phyloP scores from a whole-genome alignment of 352 stramenopile genomes.

The Globisporangium rhizosaccharum region DNA sequence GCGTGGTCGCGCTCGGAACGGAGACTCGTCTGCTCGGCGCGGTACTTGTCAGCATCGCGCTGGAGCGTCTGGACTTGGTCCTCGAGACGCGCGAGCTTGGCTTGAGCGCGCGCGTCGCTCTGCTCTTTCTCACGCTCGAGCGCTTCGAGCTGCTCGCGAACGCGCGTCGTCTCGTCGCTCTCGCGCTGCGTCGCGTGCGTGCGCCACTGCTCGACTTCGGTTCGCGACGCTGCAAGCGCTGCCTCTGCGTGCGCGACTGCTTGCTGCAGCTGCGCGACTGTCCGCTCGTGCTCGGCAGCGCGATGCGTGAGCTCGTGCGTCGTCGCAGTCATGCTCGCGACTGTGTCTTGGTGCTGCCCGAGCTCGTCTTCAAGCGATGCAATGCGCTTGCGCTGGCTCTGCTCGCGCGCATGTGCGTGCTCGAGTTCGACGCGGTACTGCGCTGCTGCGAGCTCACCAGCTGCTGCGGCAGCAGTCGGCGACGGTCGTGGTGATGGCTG shows the following conservation, averaged over 20 bases:
- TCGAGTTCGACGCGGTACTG: constrained; percentile 33
- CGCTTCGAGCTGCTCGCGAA: constrained; percentile 32
- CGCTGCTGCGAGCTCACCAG: constrained; percentile 18
- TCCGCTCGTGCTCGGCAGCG: constrained; percentile 23
- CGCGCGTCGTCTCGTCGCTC: constrained; percentile 27
- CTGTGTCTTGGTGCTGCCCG: constrained; percentile 21
- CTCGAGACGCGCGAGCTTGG: constrained; percentile 38
- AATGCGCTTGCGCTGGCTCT: constrained; percentile 19
- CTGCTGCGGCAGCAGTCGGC: constrained; percentile 8
- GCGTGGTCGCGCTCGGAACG: constrained; percentile 47
- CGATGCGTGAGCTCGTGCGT: constrained; percentile 35
- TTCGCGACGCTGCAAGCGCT: constrained; percentile 20
- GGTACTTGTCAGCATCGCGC: constrained; percentile 53
- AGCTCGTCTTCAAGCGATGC: constrained; percentile 39
- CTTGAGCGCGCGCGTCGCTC: constrained; percentile 34
- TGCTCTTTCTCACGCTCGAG: constrained; percentile 41
- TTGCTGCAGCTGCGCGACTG: constrained; percentile 37
- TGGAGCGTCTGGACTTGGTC: constrained; percentile 26
- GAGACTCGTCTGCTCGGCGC: constrained; percentile 37
- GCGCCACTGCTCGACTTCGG: constrained; percentile 45
- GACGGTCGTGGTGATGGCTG: constrained; percentile 17
- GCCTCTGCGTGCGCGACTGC: constrained; percentile 13
- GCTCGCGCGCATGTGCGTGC: constrained; percentile 25
- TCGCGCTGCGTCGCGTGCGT: constrained; percentile 32
- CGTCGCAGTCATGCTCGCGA: constrained; percentile 18